Conservation (phyloP, 306 rosid genomes). For the Rosa lucieae region DNA sequence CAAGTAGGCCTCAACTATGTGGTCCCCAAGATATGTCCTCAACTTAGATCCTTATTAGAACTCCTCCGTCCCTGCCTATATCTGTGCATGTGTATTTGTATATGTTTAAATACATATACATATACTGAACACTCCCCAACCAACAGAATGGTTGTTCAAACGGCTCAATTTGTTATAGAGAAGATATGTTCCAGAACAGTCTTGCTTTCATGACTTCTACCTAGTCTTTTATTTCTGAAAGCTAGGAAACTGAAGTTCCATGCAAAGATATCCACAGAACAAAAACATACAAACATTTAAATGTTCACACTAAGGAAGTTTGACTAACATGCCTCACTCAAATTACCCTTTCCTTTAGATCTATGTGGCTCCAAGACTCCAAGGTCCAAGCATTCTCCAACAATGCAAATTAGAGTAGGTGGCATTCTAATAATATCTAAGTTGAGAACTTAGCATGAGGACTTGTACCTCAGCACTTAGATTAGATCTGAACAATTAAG, state of each 20-base stretch:
- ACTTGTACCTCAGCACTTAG: too few relatives aligned
- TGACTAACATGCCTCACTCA: not conserved
- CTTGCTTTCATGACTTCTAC: not conserved
- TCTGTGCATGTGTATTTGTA: not conserved
- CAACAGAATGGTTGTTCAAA: not conserved
- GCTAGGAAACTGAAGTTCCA: not conserved
- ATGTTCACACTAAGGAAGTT: not conserved
- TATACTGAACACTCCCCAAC: not conserved
- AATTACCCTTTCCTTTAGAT: not conserved
- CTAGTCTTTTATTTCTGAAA: not conserved
- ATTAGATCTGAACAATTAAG: not conserved
- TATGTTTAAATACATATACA: not conserved
- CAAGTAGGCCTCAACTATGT: not conserved
- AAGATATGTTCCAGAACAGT: not conserved
- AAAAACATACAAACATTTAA: not conserved
- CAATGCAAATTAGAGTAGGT: not conserved
- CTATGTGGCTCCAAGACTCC: not conserved
- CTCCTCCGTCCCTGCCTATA: not conserved
- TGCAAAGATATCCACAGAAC: not conserved
- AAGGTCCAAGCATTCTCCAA: not conserved
- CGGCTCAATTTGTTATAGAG: not conserved
- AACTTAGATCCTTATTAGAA: not conserved
- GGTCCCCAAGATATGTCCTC: not conserved
- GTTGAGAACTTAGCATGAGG: too few relatives aligned
- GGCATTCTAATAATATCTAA: not conserved